A percentile compares a stretch with the other conserved stretches of the same genome.
These are phyloP conservation scores for Batkoa obscura DNA, from an alignment of 371 early-diverging fungal species.

Conservation along the genomic window DNA sequence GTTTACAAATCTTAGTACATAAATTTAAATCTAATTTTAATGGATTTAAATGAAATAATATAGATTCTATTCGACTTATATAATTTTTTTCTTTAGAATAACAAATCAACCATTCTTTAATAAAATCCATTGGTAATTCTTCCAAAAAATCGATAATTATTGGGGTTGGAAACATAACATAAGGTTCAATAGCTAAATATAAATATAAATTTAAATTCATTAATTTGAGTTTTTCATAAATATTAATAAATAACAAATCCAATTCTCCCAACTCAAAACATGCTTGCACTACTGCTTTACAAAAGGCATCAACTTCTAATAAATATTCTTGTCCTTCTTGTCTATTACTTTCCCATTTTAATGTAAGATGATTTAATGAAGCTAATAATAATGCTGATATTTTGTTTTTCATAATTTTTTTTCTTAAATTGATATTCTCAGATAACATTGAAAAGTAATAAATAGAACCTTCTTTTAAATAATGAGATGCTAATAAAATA, in stretches of 20 bases:
- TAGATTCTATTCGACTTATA: not conserved
- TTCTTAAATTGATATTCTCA: not conserved
- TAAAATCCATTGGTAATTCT: not conserved
- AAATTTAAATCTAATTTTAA: not conserved
- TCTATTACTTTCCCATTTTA: not conserved
- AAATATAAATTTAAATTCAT: no score
- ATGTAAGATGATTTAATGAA: not conserved
- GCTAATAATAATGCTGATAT: not conserved
- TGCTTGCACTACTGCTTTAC: not conserved
- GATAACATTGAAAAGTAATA: slow-evolving; percentile 4
- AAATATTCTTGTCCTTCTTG: not conserved
- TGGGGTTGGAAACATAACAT: not conserved
- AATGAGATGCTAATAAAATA: not conserved
- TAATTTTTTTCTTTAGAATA: not conserved
- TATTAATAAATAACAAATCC: not conserved
- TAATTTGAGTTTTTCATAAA: no score
- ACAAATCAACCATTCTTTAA: not conserved
- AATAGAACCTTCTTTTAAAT: not conserved
- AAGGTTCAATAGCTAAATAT: no score
- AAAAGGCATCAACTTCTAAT: not conserved
- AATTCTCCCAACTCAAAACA: not conserved
- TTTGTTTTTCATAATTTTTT: not conserved
- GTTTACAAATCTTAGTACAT: not conserved
- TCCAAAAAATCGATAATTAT: not conserved
- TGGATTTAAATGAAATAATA: not conserved